A percentile compares a stretch with the other conserved stretches of the same genome.
phyloP scores from a whole-genome alignment of 805 yeast species.

The Priceomyces carsonii region DNA sequence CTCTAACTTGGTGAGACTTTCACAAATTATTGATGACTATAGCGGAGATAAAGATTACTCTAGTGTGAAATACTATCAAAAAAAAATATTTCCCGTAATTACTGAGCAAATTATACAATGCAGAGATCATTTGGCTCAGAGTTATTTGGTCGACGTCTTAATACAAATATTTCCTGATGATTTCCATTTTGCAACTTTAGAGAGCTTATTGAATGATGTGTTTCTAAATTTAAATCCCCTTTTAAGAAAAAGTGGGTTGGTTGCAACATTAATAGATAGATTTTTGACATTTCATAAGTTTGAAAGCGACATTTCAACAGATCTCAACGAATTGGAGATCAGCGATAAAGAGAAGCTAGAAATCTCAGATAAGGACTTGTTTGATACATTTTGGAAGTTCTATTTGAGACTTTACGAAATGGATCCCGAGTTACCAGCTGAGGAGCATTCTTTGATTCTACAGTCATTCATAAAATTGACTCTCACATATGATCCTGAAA shows the following conservation, averaged over 20 bases:
- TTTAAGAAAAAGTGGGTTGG: constrained; percentile 65
- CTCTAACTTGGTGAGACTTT: constrained; percentile 82
- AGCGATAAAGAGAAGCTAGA: constrained; percentile 9
- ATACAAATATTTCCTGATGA: constrained; percentile 95
- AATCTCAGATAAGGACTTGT: constrained; percentile 36
- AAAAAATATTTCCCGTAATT: constrained; percentile 70
- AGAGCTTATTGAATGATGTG: constrained; percentile 58
- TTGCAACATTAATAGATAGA: constrained; percentile 72
- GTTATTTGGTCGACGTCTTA: constrained; percentile 84
- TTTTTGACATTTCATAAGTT: constrained; percentile 50
- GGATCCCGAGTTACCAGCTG: constrained; percentile 66
- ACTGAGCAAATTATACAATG: constrained; percentile 93
- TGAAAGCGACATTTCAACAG: constrained; percentile 16
- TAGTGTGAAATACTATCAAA: constrained; percentile 35
- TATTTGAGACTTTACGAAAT: constrained; percentile 53
- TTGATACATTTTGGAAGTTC: constrained; percentile 67
- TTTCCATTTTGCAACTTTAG: constrained; percentile 77
- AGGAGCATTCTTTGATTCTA: constrained; percentile 63
- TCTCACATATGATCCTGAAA: constrained; percentile 64
- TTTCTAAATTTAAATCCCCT: constrained; percentile 67
- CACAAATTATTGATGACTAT: constrained; percentile 80
- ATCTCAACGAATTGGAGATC: constrained; percentile 12
- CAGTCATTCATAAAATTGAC: constrained; percentile 67
- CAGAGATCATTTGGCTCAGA: constrained; percentile 88
- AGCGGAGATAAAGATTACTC: constrained; percentile 40